Conservation (phyloP, 2,329 filamentous ascomycete species). For the Beauveria pseudobassiana region DNA sequence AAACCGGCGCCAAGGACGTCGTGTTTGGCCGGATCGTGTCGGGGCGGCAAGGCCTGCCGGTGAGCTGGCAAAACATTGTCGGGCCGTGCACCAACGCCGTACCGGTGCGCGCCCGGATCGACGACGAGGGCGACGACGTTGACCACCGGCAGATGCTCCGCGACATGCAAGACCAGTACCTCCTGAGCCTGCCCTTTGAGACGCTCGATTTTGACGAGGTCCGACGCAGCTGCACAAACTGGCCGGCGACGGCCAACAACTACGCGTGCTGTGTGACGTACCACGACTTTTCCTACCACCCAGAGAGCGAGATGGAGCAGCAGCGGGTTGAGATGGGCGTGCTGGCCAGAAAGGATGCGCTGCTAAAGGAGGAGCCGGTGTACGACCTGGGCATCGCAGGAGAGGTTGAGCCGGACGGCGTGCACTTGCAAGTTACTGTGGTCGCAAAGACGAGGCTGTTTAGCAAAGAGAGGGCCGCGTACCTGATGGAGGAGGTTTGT, state of each 20-base stretch:
- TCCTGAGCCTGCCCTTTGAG: background rate
- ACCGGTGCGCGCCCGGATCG: background rate
- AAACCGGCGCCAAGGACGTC: constrained; percentile 8
- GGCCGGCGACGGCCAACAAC: background rate
- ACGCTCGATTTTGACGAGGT: background rate
- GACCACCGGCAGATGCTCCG: background rate
- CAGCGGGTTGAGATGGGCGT: constrained; percentile 1
- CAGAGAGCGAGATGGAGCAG: background rate
- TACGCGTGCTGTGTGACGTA: background rate
- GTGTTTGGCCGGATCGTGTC: constrained; percentile 17
- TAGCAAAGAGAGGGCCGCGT: background rate
- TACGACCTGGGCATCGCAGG: background rate
- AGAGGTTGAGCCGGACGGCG: constrained; percentile 1
- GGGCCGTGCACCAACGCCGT: constrained; percentile 10
- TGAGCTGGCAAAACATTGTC: constrained; percentile 15
- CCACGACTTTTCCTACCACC: background rate
- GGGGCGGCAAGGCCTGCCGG: constrained; percentile 13
- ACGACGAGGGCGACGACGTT: background rate
- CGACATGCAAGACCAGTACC: background rate
- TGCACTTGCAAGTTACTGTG: background rate
- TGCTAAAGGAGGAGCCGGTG: background rate
- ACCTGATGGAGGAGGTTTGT: background rate
- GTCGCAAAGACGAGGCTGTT: background rate
- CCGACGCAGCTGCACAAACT: background rate
- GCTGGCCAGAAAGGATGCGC: background rate